These are phyloP conservation scores for Agaricales sp. DNA, from an alignment of 1,284 basidiomycete species.

Conservation along the genomic window DNA sequence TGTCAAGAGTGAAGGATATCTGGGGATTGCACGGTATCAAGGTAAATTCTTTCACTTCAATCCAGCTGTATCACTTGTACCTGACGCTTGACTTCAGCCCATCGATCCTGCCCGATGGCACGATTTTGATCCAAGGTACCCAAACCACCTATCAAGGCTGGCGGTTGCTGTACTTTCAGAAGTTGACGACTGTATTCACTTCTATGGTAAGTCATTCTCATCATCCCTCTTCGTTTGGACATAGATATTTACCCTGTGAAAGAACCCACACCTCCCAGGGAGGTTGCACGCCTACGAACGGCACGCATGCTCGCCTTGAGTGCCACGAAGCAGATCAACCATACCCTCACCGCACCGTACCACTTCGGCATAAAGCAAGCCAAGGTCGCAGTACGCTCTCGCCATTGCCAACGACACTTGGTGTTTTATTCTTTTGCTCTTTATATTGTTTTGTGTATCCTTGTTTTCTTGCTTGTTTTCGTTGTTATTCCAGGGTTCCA, in stretches of 20 bases:
- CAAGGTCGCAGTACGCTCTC: not conserved
- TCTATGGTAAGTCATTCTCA: not conserved
- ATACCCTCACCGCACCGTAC: not conserved
- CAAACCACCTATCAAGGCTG: not conserved
- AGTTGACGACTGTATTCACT: not conserved
- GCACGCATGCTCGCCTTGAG: not conserved
- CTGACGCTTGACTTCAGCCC: not conserved
- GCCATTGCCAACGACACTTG: not conserved
- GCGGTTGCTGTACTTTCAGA: not conserved
- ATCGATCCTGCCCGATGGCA: not conserved
- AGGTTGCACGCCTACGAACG: not conserved
- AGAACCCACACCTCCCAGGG: not conserved
- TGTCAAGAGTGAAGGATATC: not conserved
- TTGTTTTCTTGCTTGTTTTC: not conserved
- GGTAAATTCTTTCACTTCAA: not conserved
- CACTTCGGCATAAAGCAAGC: not conserved
- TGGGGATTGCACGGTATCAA: not conserved
- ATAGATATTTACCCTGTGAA: not conserved
- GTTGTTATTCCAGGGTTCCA: not conserved
- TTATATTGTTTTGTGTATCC: not conserved
- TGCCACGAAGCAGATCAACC: not conserved
- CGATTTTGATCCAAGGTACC: not conserved
- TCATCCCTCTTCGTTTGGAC: not conserved
- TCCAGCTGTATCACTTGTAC: not conserved
- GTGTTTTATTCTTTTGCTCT: not conserved